Evolutionary conservation across 768 basidiomycete species (phyloP).

Genomic region (Mrakia frigida): DNA sequence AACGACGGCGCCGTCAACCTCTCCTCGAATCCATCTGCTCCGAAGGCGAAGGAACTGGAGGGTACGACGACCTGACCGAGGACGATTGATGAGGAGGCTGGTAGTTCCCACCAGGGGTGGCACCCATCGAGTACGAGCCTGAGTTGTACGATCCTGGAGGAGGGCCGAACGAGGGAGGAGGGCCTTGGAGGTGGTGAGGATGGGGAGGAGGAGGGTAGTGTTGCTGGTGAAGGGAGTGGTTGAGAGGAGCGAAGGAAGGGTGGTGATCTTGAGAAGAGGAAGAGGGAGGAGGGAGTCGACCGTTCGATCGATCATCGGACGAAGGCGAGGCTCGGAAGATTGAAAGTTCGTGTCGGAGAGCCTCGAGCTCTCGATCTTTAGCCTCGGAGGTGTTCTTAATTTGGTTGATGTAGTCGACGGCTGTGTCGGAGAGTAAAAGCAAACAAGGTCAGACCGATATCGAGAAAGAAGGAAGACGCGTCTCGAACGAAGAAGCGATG

Average conservation of each 20-base stretch:
- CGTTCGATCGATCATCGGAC: neutral
- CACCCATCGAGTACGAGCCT: neutral
- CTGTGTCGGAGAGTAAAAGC: neutral
- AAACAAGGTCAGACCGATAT: neutral
- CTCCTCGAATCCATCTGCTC: too few relatives aligned
- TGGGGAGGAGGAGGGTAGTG: neutral
- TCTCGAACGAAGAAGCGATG: neutral
- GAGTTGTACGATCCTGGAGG: neutral
- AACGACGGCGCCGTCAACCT: too few relatives aligned
- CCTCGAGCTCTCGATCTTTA: conserved; percentile 27
- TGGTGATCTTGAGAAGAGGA: neutral
- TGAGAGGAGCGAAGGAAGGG: neutral
- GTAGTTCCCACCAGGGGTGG: neutral
- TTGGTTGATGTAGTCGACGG: conserved; percentile 28
- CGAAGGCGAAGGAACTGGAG: too few relatives aligned
- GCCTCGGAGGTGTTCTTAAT: conserved; percentile 2
- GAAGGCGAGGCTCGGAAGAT: neutral
- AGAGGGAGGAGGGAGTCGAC: neutral
- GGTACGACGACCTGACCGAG: neutral
- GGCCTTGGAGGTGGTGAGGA: neutral
- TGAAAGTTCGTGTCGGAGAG: conserved; percentile 16
- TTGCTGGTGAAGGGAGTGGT: neutral
- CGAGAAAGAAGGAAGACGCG: neutral
- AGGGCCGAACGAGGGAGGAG: neutral
- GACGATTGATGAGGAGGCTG: neutral